These are phyloP conservation scores for Apocynum venetum DNA, from an alignment of 257 asterid species.

Conservation along the genomic window DNA sequence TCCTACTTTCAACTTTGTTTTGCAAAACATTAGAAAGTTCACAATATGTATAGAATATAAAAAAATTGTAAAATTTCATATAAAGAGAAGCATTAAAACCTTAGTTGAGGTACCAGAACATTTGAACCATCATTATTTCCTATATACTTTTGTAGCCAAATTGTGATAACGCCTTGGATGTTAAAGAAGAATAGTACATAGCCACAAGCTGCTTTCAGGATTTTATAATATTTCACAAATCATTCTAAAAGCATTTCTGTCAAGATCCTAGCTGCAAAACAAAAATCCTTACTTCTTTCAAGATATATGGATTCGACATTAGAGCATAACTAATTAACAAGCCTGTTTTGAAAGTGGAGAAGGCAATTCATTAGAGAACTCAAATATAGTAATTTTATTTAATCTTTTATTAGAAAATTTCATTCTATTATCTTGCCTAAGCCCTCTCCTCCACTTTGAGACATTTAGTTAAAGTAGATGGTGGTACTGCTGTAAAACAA, in stretches of 20 bases:
- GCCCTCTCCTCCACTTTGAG: not conserved
- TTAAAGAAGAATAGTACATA: no score
- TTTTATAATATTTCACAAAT: not conserved
- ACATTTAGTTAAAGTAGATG: no score
- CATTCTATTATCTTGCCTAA: not conserved
- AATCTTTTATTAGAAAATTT: not conserved
- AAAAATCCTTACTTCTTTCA: not conserved
- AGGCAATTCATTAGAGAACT: not conserved
- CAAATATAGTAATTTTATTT: no score
- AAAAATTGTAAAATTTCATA: not conserved
- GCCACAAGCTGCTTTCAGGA: not conserved
- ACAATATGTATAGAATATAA: not conserved
- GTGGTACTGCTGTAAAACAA: no score
- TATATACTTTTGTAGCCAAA: not conserved
- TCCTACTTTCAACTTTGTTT: not conserved
- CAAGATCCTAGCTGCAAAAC: no score
- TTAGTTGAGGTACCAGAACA: not conserved
- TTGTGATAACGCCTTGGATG: not conserved
- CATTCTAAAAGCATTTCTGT: conserved; percentile 6
- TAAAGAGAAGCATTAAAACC: not conserved
- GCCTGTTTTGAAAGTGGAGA: not conserved
- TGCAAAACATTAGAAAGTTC: not conserved
- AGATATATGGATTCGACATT: not conserved
- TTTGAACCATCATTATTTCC: not conserved
- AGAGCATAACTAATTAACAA: not conserved